These are phyloP conservation scores for Paecilomyces variotii DNA, from an alignment of 2,329 filamentous ascomycete genomes.

Conservation along the genomic window DNA sequence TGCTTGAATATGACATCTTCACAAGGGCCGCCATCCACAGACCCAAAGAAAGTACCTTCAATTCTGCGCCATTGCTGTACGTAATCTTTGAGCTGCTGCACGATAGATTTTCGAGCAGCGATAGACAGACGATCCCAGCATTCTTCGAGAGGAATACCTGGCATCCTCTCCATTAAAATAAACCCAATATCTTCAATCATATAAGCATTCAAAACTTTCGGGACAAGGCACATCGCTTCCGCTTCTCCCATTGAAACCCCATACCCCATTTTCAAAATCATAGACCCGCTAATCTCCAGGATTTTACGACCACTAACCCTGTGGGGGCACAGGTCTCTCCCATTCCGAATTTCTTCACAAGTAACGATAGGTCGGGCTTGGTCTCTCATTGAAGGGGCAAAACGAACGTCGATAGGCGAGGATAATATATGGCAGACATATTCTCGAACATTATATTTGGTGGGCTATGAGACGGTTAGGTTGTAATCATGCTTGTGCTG, in stretches of 20 bases:
- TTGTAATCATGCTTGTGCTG: too few species aligned
- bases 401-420: not conserved
- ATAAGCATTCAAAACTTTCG: too few species aligned
- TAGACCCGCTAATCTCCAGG: too few species aligned
- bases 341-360: not conserved
- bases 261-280: too few species aligned
- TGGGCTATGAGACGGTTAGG: not conserved
- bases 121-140: too few species aligned
- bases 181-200: too few species aligned
- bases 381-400: not conserved
- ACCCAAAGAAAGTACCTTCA: slow-evolving; percentile 8
- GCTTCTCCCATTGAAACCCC: too few species aligned
- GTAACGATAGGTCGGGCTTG: not conserved
- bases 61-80: not conserved
- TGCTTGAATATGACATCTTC: slow-evolving; percentile 11
- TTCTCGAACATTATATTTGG: not conserved
- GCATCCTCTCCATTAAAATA: too few species aligned
- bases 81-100: not conserved
- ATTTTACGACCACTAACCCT: too few species aligned
- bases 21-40: slow-evolving; percentile 8
- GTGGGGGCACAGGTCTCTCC: not conserved
- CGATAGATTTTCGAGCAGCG: not conserved
- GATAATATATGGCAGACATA: not conserved
- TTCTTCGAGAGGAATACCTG: too few species aligned
- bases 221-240: too few species aligned